Percentiles rank a stretch among this genome's conserved stretches.
Conservation (phyloP, 148 eudicot species). For the Rhododendron simsii region DNA sequence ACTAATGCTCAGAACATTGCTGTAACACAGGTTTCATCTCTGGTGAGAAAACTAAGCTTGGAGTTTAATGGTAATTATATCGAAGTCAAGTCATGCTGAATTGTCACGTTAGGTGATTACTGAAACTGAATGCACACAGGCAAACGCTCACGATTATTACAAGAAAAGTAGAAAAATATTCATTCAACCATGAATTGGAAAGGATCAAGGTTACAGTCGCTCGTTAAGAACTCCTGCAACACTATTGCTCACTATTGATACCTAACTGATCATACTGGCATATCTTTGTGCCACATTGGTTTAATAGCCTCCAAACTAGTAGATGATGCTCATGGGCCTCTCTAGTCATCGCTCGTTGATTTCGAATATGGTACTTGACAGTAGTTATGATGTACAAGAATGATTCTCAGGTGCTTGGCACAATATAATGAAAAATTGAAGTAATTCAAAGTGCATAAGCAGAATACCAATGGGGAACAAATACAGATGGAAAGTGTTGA, state of each 20-base stretch:
- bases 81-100: background rate
- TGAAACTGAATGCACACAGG: background rate
- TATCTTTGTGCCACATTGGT: background rate
- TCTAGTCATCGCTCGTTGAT: background rate
- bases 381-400: background rate
- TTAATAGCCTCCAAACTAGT: background rate
- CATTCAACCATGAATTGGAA: background rate
- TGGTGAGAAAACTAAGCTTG: background rate
- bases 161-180: too few relatives aligned
- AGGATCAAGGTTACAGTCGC: background rate
- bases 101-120: background rate
- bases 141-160: background rate
- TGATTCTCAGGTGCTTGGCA: background rate
- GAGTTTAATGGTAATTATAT: background rate
- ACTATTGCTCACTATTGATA: background rate
- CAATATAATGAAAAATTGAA: background rate
- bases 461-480: background rate
- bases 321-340: background rate
- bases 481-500: background rate
- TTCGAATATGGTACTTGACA: background rate
- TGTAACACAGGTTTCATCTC: background rate
- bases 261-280: background rate
- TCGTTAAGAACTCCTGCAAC: background rate
- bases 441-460: background rate
- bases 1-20: background rate